Percentiles rank a stretch among this genome's conserved stretches.
Conservation (phyloP, 192 early-diverging fungal species). For the Chytriomyces sp. region DNA sequence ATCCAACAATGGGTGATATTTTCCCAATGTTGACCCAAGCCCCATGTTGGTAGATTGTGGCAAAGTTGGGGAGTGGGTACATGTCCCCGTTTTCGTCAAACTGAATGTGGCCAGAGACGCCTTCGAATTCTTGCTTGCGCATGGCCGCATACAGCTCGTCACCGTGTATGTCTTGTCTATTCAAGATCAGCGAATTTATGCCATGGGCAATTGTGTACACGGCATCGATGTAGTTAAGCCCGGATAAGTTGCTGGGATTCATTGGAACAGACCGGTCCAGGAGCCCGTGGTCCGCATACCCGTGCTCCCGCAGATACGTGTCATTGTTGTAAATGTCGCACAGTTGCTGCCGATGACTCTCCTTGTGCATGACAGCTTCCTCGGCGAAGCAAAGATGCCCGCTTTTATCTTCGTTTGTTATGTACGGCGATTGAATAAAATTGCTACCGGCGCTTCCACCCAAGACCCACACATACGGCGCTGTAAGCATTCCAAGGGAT, state of each 20-base stretch:
- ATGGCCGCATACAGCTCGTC: background rate
- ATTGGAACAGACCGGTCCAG: background rate
- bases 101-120: background rate
- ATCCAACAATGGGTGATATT: background rate
- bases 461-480: constrained; percentile 4
- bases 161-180: background rate
- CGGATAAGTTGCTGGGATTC: background rate
- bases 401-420: background rate
- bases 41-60: background rate
- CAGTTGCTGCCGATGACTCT: background rate
- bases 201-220: background rate
- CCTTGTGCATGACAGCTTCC: background rate
- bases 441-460: background rate
- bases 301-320: background rate
- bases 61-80: background rate
- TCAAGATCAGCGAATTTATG: background rate
- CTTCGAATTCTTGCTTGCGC: background rate
- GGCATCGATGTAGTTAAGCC: background rate
- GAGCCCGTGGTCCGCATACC: background rate
- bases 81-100: constrained; percentile 11
- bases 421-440: background rate
- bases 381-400: background rate
- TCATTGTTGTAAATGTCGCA: background rate
- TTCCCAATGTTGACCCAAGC: background rate
- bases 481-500: background rate